Evolutionary conservation across 768 basidiomycete species (phyloP).

Genomic region (Pulveroboletus sp.): DNA sequence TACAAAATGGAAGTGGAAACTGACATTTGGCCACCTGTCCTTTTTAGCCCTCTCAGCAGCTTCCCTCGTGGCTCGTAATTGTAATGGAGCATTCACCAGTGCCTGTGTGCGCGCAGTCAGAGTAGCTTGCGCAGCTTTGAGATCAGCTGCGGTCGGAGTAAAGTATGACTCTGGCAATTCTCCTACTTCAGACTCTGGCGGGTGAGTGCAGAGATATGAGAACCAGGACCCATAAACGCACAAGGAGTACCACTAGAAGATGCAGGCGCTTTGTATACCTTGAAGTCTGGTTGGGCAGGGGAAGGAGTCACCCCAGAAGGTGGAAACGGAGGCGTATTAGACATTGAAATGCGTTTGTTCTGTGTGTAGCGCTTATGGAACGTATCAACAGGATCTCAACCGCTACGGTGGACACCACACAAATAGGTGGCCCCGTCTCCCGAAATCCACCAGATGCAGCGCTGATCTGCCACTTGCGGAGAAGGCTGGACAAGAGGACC

Average conservation of each 20-base stretch:
- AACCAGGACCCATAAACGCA: slow-evolving; percentile 27
- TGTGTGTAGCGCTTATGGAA: slow-evolving; percentile 12
- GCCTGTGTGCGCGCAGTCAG: slow-evolving; percentile 60
- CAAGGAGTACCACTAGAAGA: slow-evolving; percentile 29
- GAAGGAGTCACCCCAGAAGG: slow-evolving; percentile 1
- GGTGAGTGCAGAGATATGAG: slow-evolving; percentile 4
- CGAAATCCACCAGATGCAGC: slow-evolving; percentile 1
- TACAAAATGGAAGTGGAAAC: not conserved
- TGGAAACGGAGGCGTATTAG: slow-evolving; percentile 17
- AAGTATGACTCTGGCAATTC: slow-evolving; percentile 74
- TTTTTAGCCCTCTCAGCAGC: slow-evolving; percentile 55
- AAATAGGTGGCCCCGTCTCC: slow-evolving; percentile 5
- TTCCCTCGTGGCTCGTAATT: slow-evolving; percentile 61
- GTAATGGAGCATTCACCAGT: slow-evolving; percentile 68
- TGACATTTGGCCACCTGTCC: slow-evolving; percentile 73
- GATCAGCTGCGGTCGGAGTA: slow-evolving; percentile 65
- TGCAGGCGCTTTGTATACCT: slow-evolving; percentile 47
- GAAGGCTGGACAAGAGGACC: not conserved
- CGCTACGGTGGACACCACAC: slow-evolving; percentile 11
- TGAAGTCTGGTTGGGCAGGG: slow-evolving; percentile 32
- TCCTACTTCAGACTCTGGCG: slow-evolving; percentile 29
- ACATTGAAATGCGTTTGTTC: slow-evolving; percentile 19
- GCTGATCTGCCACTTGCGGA: not conserved
- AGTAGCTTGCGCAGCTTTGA: slow-evolving; percentile 63
- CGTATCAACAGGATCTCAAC: slow-evolving; percentile 16